Percentiles rank a stretch among this genome's conserved stretches.
Evolutionary conservation across 169 alveolate genomes (phyloP).

Genomic region (Eimeria falciformis): DNA sequence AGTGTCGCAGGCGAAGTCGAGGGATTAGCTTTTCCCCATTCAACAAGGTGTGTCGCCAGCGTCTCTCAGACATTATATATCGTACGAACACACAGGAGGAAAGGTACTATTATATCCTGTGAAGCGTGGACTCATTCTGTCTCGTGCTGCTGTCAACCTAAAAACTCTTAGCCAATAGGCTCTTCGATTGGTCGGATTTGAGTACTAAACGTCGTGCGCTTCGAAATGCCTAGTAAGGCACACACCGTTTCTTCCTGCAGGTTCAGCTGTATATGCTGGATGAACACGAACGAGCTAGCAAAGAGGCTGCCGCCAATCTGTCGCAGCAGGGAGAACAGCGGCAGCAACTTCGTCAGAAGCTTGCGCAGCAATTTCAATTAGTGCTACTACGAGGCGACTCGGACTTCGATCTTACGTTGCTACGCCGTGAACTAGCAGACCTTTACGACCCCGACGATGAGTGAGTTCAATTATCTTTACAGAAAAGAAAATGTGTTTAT

Average conservation of each 20-base stretch:
- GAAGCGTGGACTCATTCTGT: too few species aligned
- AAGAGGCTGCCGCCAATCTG: conserved; percentile 65
- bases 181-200: too few species aligned
- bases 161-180: too few species aligned
- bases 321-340: conserved; percentile 71
- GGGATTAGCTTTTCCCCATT: conserved; percentile 70
- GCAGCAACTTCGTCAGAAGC: conserved; percentile 70
- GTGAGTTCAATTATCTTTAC: too few species aligned
- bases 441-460: conserved; percentile 63
- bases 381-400: conserved; percentile 69
- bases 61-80: neutral
- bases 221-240: too few species aligned
- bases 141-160: too few species aligned
- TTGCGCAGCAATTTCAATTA: conserved; percentile 61
- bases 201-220: too few species aligned
- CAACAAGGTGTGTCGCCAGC: conserved; percentile 55
- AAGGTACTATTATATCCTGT: neutral
- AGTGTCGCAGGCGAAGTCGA: conserved; percentile 47
- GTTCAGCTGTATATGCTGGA: conserved; percentile 69
- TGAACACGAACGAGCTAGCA: conserved; percentile 70
- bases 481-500: too few species aligned
- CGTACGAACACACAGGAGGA: neutral
- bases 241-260: neutral
- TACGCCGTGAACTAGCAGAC: conserved; percentile 59
- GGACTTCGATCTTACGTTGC: conserved; percentile 62